Evolutionary conservation across 805 yeast species (phyloP).

Genomic region (Priceomyces melissophilus): DNA sequence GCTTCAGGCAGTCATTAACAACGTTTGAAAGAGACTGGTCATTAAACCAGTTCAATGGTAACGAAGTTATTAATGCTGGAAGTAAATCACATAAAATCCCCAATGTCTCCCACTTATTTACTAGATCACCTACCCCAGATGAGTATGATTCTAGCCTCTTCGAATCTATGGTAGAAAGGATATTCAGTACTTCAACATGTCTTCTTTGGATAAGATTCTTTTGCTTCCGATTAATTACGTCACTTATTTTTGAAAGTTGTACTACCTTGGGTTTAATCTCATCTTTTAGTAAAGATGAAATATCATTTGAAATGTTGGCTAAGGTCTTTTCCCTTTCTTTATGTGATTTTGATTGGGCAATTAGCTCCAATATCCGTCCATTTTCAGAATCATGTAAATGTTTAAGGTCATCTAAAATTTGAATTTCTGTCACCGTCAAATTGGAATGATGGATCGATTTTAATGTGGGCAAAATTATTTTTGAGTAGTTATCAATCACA

Average conservation of each 20-base stretch:
- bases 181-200: background rate
- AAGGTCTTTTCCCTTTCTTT: conserved; percentile 5
- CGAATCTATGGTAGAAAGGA: background rate
- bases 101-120: conserved; percentile 16
- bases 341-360: conserved; percentile 9
- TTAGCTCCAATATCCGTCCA: conserved; percentile 13
- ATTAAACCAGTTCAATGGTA: conserved; percentile 36
- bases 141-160: background rate
- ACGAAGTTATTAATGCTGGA: conserved; percentile 28
- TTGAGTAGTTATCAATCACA: conserved; percentile 23
- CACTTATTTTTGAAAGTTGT: conserved; percentile 12
- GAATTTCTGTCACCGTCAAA: conserved; percentile 25
- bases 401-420: conserved; percentile 19
- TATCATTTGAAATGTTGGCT: conserved; percentile 2
- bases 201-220: background rate
- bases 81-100: conserved; percentile 25
- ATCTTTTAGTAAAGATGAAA: conserved; percentile 6
- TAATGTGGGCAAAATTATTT: conserved; percentile 29
- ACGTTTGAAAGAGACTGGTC: conserved; percentile 24
- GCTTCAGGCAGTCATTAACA: conserved; percentile 25
- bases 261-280: conserved; percentile 16
- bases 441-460: conserved; percentile 29
- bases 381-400: conserved; percentile 13
- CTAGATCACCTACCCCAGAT: conserved; percentile 7
- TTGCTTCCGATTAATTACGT: conserved; percentile 12